These are phyloP conservation scores for Suhomyces bokatorum DNA, from an alignment of 1,139 yeast genomes.

Conservation along the genomic window DNA sequence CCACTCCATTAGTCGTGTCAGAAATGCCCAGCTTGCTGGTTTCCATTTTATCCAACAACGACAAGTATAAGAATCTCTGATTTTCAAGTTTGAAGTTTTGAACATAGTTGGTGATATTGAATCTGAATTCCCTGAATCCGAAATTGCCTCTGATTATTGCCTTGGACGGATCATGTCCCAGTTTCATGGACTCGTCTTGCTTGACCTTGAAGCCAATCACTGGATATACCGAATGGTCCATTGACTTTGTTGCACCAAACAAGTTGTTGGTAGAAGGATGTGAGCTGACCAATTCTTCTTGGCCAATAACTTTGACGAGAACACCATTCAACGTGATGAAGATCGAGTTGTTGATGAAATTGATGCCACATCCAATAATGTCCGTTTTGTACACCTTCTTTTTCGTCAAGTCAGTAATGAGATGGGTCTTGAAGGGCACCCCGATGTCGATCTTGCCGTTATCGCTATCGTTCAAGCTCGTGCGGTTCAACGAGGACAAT, in stretches of 20 bases:
- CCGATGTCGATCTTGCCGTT: constrained; percentile 40
- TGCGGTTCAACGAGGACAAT: constrained; percentile 33
- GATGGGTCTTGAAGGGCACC: constrained; percentile 34
- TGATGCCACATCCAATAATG: constrained; percentile 81
- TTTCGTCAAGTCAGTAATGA: constrained; percentile 13
- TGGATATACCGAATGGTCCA: constrained; percentile 36
- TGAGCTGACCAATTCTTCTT: constrained; percentile 30
- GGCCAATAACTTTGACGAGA: constrained; percentile 33
- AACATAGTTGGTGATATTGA: constrained; percentile 70
- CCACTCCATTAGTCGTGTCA: constrained; percentile 15
- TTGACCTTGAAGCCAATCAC: constrained; percentile 43
- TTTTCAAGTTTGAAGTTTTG: constrained; percentile 37
- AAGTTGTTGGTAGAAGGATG: constrained; percentile 31
- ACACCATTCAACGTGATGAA: constrained; percentile 87
- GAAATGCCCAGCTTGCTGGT: constrained; percentile 6
- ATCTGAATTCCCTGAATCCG: constrained; percentile 67
- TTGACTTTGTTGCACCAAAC: constrained; percentile 17
- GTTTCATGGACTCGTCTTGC: constrained; percentile 18
- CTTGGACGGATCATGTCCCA: constrained; percentile 13
- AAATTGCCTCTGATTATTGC: constrained; percentile 60
- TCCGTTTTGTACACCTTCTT: constrained; percentile 44
- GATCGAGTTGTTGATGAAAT: constrained; percentile 60
- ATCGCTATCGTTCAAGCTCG: constrained; percentile 29
- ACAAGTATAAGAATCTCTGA: constrained; percentile 23
- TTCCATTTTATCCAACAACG: constrained; percentile 21